phyloP scores from a whole-genome alignment of 2,329 filamentous ascomycete species.

The Fusarium sacchari region DNA sequence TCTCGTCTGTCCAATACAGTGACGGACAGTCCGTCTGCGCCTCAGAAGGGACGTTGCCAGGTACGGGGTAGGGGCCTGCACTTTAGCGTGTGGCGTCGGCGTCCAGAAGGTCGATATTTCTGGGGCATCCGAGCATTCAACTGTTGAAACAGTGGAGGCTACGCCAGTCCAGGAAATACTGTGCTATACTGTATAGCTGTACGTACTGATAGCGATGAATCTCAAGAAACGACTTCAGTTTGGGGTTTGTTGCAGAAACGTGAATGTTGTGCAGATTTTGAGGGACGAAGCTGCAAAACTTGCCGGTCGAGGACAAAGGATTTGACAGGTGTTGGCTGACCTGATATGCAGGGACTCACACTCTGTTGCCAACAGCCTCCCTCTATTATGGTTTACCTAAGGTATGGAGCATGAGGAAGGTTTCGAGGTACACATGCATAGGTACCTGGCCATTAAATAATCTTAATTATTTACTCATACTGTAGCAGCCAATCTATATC shows the following conservation, averaged over 20 bases:
- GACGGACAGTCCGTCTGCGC: constrained; percentile 34
- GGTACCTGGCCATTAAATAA: neutral
- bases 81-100: constrained; percentile 35
- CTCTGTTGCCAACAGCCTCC: neutral
- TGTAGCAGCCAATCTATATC: constrained; percentile 30
- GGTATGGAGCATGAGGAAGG: neutral
- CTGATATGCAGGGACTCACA: constrained; percentile 20
- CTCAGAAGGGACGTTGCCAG: constrained; percentile 38
- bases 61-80: constrained; percentile 28
- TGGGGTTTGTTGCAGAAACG: neutral
- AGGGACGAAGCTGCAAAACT: neutral
- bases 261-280: neutral
- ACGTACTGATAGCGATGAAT: neutral
- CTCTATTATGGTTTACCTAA: neutral
- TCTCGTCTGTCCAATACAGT: constrained; percentile 9
- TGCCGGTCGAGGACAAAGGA: neutral
- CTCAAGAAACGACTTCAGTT: neutral
- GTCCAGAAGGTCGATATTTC: constrained; percentile 36
- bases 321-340: neutral
- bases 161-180: constrained; percentile 9
- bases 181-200: constrained; percentile 4
- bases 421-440: neutral
- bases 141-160: constrained; percentile 26
- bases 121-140: constrained; percentile 27
- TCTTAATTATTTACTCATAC: constrained; percentile 20